Percentiles rank a stretch among this genome's conserved stretches.
Evolutionary conservation across 345 rosid genomes (phyloP).

Genomic region (Mercurialis annua): DNA sequence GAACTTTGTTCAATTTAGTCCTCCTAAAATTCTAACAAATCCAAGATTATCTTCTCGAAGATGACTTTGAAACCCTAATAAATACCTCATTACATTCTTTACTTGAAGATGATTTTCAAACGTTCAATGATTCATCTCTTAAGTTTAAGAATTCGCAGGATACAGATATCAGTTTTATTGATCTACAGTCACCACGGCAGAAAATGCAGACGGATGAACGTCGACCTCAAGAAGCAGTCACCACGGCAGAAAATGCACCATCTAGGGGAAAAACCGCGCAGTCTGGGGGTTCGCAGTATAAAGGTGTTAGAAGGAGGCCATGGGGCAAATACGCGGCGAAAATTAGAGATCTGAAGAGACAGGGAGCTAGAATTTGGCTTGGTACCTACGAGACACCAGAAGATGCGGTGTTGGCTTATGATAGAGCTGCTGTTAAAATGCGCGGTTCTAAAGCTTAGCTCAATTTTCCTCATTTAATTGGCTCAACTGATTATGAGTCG

Average conservation of each 20-base stretch:
- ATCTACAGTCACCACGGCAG: not conserved
- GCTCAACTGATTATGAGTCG: constrained; percentile 15
- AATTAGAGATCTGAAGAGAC: constrained; percentile 63
- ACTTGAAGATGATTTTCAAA: constrained; percentile 14
- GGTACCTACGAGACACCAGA: constrained; percentile 61
- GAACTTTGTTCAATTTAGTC: too few relatives aligned
- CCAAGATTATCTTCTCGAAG: too few relatives aligned
- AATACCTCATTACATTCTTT: too few relatives aligned
- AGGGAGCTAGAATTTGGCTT: constrained; percentile 65
- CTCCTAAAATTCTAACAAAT: too few relatives aligned
- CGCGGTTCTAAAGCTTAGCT: constrained; percentile 39
- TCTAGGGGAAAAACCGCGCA: not conserved
- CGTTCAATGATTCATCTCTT: not conserved
- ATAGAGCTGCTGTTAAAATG: constrained; percentile 31
- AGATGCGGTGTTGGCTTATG: constrained; percentile 47
- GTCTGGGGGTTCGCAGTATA: not conserved
- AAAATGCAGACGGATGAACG: not conserved
- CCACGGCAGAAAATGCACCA: too few relatives aligned
- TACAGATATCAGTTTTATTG: not conserved
- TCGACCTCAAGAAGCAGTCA: too few relatives aligned
- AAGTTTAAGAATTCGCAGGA: not conserved
- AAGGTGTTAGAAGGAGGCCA: constrained; percentile 42
- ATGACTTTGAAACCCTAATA: too few relatives aligned
- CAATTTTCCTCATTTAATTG: constrained; percentile 35
- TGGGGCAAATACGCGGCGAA: constrained; percentile 77